Conservation (phyloP, 2,329 filamentous ascomycete genomes). For the Helotiales sp. region DNA sequence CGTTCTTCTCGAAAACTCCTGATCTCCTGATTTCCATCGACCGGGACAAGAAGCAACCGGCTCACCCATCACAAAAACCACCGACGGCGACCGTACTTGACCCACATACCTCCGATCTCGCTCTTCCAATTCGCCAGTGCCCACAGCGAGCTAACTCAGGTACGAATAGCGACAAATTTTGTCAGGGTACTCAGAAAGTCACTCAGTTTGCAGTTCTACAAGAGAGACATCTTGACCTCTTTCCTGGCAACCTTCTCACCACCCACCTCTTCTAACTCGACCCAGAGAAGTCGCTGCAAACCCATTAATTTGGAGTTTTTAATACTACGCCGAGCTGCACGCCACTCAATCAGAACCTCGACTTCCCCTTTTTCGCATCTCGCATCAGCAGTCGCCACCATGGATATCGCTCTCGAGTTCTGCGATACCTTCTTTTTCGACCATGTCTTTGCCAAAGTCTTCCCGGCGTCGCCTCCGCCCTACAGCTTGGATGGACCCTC, state of each 20-base stretch:
- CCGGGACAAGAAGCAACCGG: slow-evolving; percentile 9
- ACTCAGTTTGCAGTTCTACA: slow-evolving; percentile 7
- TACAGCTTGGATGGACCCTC: slow-evolving; percentile 56
- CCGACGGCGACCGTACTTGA: background rate
- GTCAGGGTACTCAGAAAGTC: no score
- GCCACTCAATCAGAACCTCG: background rate
- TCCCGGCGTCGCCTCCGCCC: slow-evolving; percentile 63
- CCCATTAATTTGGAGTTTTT: slow-evolving; percentile 20
- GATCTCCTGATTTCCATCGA: slow-evolving; percentile 8
- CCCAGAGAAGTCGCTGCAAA: slow-evolving; percentile 2
- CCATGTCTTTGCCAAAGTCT: slow-evolving; percentile 71
- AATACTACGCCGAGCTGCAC: background rate
- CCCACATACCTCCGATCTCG: slow-evolving; percentile 9
- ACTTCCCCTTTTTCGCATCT: background rate
- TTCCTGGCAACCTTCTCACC: background rate
- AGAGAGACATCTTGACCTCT: slow-evolving; percentile 1
- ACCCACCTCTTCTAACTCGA: background rate
- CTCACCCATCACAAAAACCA: background rate
- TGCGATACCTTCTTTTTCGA: slow-evolving; percentile 84
- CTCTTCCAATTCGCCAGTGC: slow-evolving; percentile 9
- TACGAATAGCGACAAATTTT: slow-evolving; percentile 13
- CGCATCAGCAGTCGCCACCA: slow-evolving; percentile 50
- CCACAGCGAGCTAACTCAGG: slow-evolving; percentile 4
- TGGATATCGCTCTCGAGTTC: slow-evolving; percentile 92
- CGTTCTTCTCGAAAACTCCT: slow-evolving; percentile 2